These are phyloP conservation scores for Vachellia pachyceras DNA, from an alignment of 306 rosid genomes.

Conservation along the genomic window DNA sequence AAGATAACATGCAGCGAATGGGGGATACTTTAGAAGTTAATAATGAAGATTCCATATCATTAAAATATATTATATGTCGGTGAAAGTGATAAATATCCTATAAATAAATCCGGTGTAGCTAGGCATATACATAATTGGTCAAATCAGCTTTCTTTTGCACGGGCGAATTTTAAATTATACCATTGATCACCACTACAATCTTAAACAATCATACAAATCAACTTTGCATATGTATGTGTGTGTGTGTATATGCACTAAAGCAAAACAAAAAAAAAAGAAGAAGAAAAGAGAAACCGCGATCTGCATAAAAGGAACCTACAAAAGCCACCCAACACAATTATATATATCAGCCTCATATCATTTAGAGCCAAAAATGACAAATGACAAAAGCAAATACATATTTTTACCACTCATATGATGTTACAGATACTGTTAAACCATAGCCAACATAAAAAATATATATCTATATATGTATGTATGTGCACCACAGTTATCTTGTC, in stretches of 20 bases:
- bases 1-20: slow-evolving; percentile 1
- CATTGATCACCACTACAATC: background rate
- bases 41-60: background rate
- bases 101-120: background rate
- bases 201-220: slow-evolving; percentile 9
- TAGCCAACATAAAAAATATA: slow-evolving; percentile 43
- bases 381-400: background rate
- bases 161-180: background rate
- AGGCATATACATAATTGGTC: background rate
- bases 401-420: background rate
- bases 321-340: slow-evolving; percentile 2
- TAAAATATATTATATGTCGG: background rate
- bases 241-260: background rate
- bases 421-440: background rate
- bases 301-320: slow-evolving; percentile 11
- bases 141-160: slow-evolving; percentile 22
- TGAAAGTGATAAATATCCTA: background rate
- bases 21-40: background rate
- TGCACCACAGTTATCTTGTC: slow-evolving; percentile 2
- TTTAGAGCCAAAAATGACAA: slow-evolving; percentile 15
- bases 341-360: slow-evolving; percentile 7
- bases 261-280: background rate
- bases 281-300: background rate
- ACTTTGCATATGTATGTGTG: background rate
- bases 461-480: background rate